These are phyloP conservation scores for Xylaria intraflava DNA, from an alignment of 495 filamentous ascomycete species.

Conservation along the genomic window DNA sequence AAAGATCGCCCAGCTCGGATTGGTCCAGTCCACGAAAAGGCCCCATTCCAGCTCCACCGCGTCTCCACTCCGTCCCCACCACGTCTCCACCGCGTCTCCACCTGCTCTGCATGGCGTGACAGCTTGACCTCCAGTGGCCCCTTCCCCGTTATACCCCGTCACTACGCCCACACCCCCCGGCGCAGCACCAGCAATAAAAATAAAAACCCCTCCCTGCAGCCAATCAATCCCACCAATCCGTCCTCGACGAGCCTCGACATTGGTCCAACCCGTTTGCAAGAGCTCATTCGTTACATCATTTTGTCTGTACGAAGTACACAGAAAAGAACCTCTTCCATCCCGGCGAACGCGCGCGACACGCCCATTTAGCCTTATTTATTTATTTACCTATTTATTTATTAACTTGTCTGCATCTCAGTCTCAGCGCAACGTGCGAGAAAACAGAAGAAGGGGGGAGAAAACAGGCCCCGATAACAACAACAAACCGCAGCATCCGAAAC, in stretches of 20 bases:
- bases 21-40: not conserved
- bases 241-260: slow-evolving; percentile 17
- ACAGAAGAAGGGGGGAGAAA: too few species aligned
- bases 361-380: too few species aligned
- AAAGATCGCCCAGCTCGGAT: not conserved
- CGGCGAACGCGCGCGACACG: too few species aligned
- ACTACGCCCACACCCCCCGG: not conserved
- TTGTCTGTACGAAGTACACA: slow-evolving; percentile 1
- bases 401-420: too few species aligned
- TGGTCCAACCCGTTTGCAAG: slow-evolving; percentile 13
- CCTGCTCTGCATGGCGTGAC: too few species aligned
- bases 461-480: too few species aligned
- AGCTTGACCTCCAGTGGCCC: too few species aligned
- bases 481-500: too few species aligned
- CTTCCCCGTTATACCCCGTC: not conserved
- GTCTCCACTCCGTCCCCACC: not conserved
- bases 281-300: slow-evolving; percentile 33
- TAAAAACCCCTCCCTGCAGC: slow-evolving; percentile 13
- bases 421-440: too few species aligned
- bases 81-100: not conserved
- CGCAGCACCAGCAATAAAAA: not conserved
- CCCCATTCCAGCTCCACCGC: too few species aligned
- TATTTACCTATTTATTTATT: too few species aligned
- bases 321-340: too few species aligned
- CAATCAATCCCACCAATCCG: slow-evolving; percentile 31